Evolutionary conservation across 805 yeast species (phyloP), one percentile per base, ranked within the genome.

Genomic region (Candida ponderosae): DNA sequence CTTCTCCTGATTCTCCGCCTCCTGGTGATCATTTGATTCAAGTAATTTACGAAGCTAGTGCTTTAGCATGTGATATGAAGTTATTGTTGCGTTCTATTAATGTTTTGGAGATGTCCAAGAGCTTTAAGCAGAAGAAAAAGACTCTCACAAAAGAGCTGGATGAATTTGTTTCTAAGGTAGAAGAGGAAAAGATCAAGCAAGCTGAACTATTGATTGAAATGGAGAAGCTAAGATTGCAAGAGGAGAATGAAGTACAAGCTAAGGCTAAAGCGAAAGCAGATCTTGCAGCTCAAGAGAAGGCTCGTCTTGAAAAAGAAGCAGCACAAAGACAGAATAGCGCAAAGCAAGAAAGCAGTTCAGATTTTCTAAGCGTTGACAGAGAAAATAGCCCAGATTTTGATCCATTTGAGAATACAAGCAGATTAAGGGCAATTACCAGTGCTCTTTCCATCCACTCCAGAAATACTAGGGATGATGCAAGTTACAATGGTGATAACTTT

Each of bases 51-150:
- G 85, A 83, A 44, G 61, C 74, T 5, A 78, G 81, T 1, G 73
- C 78, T 0, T 54, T 79, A 31, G 75, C 75, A 0, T 72, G 78
- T 41, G 90, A 83, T 50, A 63, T 77, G 59, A 77, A 79, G 47
- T 56, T 83, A 41, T 68, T 81, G 68, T 49, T 78, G 33, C 60
- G 83, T 37, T 68, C 79, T 0, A 54, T 67, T 40, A 77, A 78
- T 50, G 76, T 68, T 1, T 54, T 72, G 34, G 74, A 72, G 36
- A 72, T 76, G 72, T 57, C 71, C 14, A 53, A 54, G 19, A 56
- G 60, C 13, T 51, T 70, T 30, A 49, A 44, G n/a, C 44, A 53
- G 24, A 65, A 61, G 34, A 59, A 54, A 37, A 35, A 26, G 5
- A 43, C 37, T 5, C 23, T 50, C 18, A 18, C 46, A 26, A 35